Evolutionary conservation across 1,139 yeast genomes (phyloP).

Genomic region (Arxiozyma heterogenica): DNA sequence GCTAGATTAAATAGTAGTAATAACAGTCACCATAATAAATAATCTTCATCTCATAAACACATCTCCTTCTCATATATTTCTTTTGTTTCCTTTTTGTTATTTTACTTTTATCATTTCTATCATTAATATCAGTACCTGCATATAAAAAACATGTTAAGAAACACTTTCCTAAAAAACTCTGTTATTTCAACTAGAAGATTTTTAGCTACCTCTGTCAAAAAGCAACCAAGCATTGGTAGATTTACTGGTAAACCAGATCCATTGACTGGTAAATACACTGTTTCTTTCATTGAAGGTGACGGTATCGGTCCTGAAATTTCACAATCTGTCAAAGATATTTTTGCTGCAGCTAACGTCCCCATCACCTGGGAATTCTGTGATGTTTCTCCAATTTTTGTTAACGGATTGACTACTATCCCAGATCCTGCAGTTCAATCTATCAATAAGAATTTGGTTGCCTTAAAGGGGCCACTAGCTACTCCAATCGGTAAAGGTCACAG

Average conservation of each 20-base stretch:
- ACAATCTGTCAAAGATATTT: constrained; percentile 82
- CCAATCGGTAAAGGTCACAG: constrained; percentile 99
- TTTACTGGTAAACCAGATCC: constrained; percentile 28
- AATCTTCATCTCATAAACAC: not conserved
- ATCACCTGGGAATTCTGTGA: constrained; percentile 96
- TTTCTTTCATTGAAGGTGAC: constrained; percentile 95
- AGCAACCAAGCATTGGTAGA: constrained; percentile 26
- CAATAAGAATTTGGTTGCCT: constrained; percentile 85
- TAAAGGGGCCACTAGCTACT: constrained; percentile 96
- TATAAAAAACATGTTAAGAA: constrained; percentile 3
- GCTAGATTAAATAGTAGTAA: not conserved
- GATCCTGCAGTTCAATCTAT: constrained; percentile 86
- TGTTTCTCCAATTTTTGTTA: constrained; percentile 84
- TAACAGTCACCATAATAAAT: too few species aligned
- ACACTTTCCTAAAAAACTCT: constrained; percentile 1
- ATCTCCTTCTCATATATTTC: too few species aligned
- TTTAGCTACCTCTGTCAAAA: constrained; percentile 5
- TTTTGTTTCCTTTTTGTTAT: not conserved
- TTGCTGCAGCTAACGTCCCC: constrained; percentile 88
- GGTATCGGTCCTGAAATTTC: constrained; percentile 97
- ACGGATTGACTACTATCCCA: constrained; percentile 93
- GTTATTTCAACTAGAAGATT: not conserved
- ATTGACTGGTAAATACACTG: constrained; percentile 70
- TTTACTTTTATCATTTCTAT: not conserved
- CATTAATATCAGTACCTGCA: not conserved